Conservation (phyloP, 164 flowering plant genomes). For the Paratinospora sagittata region DNA sequence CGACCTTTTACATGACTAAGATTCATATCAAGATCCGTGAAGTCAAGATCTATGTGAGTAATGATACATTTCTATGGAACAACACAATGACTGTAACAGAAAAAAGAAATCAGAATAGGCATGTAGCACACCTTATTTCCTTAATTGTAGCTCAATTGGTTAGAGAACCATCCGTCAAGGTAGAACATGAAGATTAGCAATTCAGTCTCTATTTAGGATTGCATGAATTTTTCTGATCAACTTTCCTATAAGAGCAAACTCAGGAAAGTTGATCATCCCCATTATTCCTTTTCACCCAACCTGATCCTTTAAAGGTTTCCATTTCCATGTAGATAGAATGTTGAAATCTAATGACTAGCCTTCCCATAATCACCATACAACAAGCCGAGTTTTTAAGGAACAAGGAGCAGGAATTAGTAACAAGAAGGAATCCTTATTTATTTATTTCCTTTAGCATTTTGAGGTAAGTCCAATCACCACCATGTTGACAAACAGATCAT, state of each 20-base stretch:
- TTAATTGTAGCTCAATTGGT: not conserved
- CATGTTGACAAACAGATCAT: not conserved
- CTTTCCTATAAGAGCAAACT: not conserved
- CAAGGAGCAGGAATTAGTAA: not conserved
- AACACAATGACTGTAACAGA: not conserved
- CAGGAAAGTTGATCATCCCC: no score
- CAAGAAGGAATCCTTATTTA: not conserved
- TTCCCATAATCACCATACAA: no score
- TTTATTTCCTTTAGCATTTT: not conserved
- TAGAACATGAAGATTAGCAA: not conserved
- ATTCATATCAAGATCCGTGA: not conserved
- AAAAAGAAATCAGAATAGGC: not conserved
- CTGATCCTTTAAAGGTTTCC: no score
- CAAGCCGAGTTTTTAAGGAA: not conserved
- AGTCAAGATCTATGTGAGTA: not conserved
- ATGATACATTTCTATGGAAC: not conserved
- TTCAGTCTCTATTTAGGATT: not conserved
- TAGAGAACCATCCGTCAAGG: not conserved
- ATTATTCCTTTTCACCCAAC: no score
- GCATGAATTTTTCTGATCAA: not conserved
- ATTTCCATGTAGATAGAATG: no score
- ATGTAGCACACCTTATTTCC: not conserved
- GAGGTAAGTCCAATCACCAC: not conserved
- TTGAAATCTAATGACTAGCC: no score
- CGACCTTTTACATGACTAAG: not conserved